Base-by-base conservation (phyloP, 805 yeast genomes). In the Lachancea quebecensis region DNA sequence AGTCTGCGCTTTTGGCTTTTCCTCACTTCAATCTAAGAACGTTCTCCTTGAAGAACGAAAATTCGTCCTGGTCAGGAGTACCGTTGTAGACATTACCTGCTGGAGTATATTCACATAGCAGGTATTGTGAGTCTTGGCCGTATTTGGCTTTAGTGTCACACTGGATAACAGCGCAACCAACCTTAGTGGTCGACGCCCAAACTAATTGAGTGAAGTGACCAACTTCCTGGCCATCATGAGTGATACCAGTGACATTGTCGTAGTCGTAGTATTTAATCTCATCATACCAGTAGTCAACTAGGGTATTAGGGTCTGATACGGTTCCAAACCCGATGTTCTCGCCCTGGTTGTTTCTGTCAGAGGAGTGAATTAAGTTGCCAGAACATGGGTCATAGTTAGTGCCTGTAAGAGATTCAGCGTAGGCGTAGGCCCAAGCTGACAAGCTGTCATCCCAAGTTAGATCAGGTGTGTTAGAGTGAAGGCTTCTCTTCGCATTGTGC, bases 171-270 rank as follows among this genome's bases (percentile, higher is more conserved):
- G 79, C 87, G 71, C 95, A 85, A 41, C 93, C 95, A 15, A 85
- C 64, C 52, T 75, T 65, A 8, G 77, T 65, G 35, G 84, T 67
- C 7, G 71, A 55, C 50, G 75, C 75, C 95, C 95, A 85, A 21
- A 85, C 75, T 30, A 83, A 58, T 65, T 85, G 91, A 12, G 91
- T 83, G 69, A 85, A 85, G 60, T 85, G 95, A 45, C 86, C 86
- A 14, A 78, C 75, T 14, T 71, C 71, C 7, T 47, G 52, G 34
- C 49, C 52, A 45, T 65, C 70, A 45, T 71, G 71, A 53, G 65
- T 70, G 46, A 77, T 81, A 48, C 60, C 60, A 42, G 60, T 61
- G 27, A 81, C 78, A 41, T 74, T 64, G 39, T 64, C 58, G 66
- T 64, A 83, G 63, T 76, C 67, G 66, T 82, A 85, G 42, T 60